A percentile compares a stretch with the other conserved stretches of the same genome.
Evolutionary conservation across 768 basidiomycete genomes (phyloP).

Genomic region (Hericium alpestre): DNA sequence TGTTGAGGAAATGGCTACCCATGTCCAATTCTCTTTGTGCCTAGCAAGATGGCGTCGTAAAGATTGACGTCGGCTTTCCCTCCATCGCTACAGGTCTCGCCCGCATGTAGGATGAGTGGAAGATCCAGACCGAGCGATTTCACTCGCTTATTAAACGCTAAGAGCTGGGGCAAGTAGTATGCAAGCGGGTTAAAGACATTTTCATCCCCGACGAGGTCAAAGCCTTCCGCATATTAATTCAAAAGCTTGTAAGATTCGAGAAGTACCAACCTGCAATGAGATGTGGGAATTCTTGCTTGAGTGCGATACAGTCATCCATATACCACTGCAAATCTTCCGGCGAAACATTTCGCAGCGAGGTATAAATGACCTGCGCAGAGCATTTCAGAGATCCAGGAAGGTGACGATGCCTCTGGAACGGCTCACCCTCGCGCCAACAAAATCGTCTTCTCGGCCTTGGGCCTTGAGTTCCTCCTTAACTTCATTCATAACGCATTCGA

Average conservation of each 20-base stretch:
- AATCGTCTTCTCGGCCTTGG: slow-evolving; percentile 47
- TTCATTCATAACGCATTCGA: slow-evolving; percentile 40
- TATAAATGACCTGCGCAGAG: slow-evolving; percentile 57
- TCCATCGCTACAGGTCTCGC: slow-evolving; percentile 74
- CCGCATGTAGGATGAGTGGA: slow-evolving; percentile 73
- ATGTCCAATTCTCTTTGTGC: slow-evolving; percentile 74
- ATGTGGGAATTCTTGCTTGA: slow-evolving; percentile 68
- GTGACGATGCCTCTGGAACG: not conserved
- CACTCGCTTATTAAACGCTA: slow-evolving; percentile 47
- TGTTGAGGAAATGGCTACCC: slow-evolving; percentile 33
- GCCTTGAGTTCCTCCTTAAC: slow-evolving; percentile 40
- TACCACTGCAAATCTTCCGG: slow-evolving; percentile 52
- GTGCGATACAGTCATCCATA: slow-evolving; percentile 60
- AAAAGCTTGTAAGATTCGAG: not conserved
- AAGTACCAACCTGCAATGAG: slow-evolving; percentile 46
- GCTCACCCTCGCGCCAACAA: slow-evolving; percentile 54
- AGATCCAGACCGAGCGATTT: slow-evolving; percentile 50
- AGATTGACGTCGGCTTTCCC: slow-evolving; percentile 59
- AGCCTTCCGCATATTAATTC: slow-evolving; percentile 31
- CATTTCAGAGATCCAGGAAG: not conserved
- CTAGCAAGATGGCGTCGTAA: slow-evolving; percentile 70
- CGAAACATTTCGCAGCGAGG: slow-evolving; percentile 45
- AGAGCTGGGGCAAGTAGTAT: slow-evolving; percentile 50
- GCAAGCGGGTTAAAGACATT: slow-evolving; percentile 48
- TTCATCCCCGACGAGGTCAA: slow-evolving; percentile 75